Base-by-base conservation (phyloP, 345 rosid species). In the Populus tremula region DNA sequence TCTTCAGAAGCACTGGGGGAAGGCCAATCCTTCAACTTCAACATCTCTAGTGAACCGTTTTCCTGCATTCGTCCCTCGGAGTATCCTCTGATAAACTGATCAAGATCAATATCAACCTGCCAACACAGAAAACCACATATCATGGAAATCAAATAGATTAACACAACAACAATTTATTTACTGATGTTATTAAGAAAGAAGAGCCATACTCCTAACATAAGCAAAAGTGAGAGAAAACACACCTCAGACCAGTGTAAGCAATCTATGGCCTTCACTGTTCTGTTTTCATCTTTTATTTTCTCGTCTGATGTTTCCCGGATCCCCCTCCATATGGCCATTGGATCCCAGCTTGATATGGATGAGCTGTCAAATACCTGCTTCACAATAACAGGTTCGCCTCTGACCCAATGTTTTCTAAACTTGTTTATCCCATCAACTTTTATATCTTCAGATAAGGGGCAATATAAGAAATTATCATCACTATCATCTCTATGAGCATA, bases 1-100 rank as follows among this genome's bases (percentile, higher is more conserved):
- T 94, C 99, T 82, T 96, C 99, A 5, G 94, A 88, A 72, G 95
- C 93, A 87, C 90, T 87, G 7, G 98, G 93, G 53, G 96, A 89
- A 77, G 99, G 98, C 98, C 99, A 96, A 75, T 96, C 97, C 81
- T 95, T 91, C 87, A 95, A 85, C 87, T 90, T 91, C 89, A 93
- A 83, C 88, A 88, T 79, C 76, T 84, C 76, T 17, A 84, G 87
- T 27, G 73, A 76, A 72, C 94, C 92, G 77, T 89, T 84, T 75
- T 84, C 92, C 63, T 38, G 80, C 39, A 70, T 67, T 45, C 84
- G 80, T 70, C 97, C 93, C 87, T 89, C 89, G 5, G 82, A 72
- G 88, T 91, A 96, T 56, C 96, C 97, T 84, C 86, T 82, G 61
- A 85, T 84, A 79, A 96, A 94, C 80, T 92, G 87, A 61, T 82